phyloP scores from a whole-genome alignment of 352 stramenopile genomes.

The Globisporangium apiculatum region DNA sequence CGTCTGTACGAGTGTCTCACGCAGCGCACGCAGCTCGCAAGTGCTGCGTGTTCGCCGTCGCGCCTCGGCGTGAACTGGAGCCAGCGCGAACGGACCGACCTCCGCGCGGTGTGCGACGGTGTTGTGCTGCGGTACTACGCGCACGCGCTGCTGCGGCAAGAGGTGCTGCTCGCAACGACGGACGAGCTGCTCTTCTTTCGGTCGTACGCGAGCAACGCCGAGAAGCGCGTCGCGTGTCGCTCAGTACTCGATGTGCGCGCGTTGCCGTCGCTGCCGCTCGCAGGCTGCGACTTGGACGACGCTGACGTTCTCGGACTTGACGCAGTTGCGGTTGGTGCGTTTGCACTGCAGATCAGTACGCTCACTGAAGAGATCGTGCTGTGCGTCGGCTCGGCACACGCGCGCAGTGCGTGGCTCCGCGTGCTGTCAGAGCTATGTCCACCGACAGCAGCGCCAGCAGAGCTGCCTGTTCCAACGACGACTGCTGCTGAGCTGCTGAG shows the following conservation, averaged over 20 bases:
- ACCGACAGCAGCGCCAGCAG: neutral
- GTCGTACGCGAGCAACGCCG: conserved; percentile 46
- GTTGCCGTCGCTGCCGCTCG: conserved; percentile 6
- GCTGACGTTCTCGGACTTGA: conserved; percentile 1
- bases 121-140: conserved; percentile 70
- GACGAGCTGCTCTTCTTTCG: conserved; percentile 57
- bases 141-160: conserved; percentile 52
- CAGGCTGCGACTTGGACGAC: conserved; percentile 3
- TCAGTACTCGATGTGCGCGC: conserved; percentile 49
- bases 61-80: conserved; percentile 61
- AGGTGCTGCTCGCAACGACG: conserved; percentile 63
- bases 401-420: conserved; percentile 57
- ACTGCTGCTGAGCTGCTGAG: conserved; percentile 18
- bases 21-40: conserved; percentile 41
- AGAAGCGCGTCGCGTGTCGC: conserved; percentile 36
- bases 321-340: conserved; percentile 15
- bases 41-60: conserved; percentile 29
- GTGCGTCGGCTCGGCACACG: conserved; percentile 52
- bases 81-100: conserved; percentile 45
- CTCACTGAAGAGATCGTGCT: conserved; percentile 71
- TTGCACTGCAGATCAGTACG: conserved; percentile 61
- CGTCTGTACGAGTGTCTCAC: conserved; percentile 55
- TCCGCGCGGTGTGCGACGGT: conserved; percentile 52
- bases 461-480: neutral
- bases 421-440: conserved; percentile 54